Evolutionary conservation across 2,329 filamentous ascomycete genomes (phyloP).

Genomic region (Gnomoniopsis sp.): DNA sequence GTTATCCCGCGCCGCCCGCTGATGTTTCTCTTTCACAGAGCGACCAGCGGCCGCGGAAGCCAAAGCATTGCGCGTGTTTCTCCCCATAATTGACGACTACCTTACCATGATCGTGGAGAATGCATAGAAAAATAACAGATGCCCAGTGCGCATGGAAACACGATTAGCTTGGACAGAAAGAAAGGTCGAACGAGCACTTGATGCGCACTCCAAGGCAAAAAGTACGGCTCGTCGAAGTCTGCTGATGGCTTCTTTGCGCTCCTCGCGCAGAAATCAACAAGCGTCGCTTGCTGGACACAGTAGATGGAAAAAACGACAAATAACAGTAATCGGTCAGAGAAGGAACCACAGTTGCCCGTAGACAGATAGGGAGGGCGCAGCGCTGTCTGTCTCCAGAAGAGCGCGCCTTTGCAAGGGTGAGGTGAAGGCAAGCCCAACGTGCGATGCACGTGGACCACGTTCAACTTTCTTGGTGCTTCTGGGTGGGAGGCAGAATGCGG

Average conservation of each 20-base stretch:
- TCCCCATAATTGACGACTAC: slow-evolving; percentile 22
- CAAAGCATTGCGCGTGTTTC: slow-evolving; percentile 11
- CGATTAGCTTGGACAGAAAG: slow-evolving; percentile 6
- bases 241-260: slow-evolving; percentile 1
- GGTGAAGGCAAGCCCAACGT: slow-evolving; percentile 2
- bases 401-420: neutral
- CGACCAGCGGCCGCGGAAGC: slow-evolving; percentile 22
- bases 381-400: slow-evolving; percentile 3
- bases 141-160: neutral
- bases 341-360: neutral
- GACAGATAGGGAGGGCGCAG: neutral
- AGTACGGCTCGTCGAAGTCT: neutral
- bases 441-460: neutral
- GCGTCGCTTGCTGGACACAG: slow-evolving; percentile 16
- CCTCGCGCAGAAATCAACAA: slow-evolving; percentile 6
- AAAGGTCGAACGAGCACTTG: slow-evolving; percentile 4
- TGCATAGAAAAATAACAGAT: slow-evolving; percentile 60
- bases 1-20: slow-evolving; percentile 24
- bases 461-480: neutral
- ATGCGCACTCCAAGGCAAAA: slow-evolving; percentile 5
- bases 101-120: slow-evolving; percentile 93
- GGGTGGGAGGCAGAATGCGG: slow-evolving; percentile 4
- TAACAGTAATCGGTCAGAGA: slow-evolving; percentile 2
- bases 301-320: slow-evolving; percentile 22
- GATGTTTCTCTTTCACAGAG: slow-evolving; percentile 31